These are phyloP conservation scores for Populus simonii DNA, from an alignment of 345 rosid genomes.

Conservation along the genomic window DNA sequence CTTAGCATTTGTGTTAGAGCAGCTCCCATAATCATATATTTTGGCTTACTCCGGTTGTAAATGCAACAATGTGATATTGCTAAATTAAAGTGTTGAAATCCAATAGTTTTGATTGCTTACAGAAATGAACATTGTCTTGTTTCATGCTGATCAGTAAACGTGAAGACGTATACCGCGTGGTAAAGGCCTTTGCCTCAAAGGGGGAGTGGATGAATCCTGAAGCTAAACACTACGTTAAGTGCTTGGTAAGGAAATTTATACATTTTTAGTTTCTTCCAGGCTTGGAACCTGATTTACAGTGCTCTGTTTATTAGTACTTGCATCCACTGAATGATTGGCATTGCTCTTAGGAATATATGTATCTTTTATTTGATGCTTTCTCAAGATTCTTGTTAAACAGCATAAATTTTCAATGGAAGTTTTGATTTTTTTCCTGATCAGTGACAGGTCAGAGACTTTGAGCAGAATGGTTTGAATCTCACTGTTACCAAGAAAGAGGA, in stretches of 20 bases:
- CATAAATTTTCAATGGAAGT: slow-evolving; percentile 22
- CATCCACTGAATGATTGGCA: neutral
- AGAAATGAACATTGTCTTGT: slow-evolving; percentile 25
- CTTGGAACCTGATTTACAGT: neutral
- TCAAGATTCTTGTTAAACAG: slow-evolving; percentile 5
- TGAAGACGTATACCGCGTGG: slow-evolving; percentile 73
- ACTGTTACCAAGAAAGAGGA: slow-evolving; percentile 71
- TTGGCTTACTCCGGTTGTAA: neutral
- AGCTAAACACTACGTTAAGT: slow-evolving; percentile 55
- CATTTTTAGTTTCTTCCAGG: slow-evolving; percentile 1
- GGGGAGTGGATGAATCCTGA: slow-evolving; percentile 57
- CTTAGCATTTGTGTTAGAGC: neutral
- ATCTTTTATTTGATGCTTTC: neutral
- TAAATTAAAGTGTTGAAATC: neutral
- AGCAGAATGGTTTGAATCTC: slow-evolving; percentile 84
- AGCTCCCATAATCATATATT: neutral
- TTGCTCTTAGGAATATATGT: neutral
- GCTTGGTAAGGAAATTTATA: slow-evolving; percentile 69
- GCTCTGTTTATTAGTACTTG: neutral
- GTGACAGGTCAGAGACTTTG: slow-evolving; percentile 97
- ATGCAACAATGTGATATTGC: neutral
- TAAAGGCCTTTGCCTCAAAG: slow-evolving; percentile 61
- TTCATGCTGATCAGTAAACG: slow-evolving; percentile 60
- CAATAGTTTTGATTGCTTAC: slow-evolving; percentile 1
- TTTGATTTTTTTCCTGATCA: slow-evolving; percentile 50